Evolutionary conservation across 106 monocot species (phyloP), one percentile per base, ranked within the genome.

Genomic region (Alisma plantagoaquatica): DNA sequence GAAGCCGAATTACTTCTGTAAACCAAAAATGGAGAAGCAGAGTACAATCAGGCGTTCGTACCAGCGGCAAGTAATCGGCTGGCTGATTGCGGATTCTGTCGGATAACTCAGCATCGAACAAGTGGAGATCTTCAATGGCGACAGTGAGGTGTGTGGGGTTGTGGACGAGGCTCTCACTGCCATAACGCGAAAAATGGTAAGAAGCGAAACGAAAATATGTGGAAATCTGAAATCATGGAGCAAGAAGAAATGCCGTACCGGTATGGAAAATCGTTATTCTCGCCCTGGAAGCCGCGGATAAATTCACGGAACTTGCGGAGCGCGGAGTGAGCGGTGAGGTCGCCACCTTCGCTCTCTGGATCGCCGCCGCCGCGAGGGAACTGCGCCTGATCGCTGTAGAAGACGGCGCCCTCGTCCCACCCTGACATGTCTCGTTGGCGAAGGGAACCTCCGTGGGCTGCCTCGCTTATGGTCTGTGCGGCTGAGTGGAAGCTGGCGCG

Each of bases 271-370:
- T 78, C 84, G 57, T 81, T 78, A 27, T 76, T 89, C 54, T 64
- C 66, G 65, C 73, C 78, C 14, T 66, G 73, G 76, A 96, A 96
- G 20, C 78, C 75, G 48, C 96, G 84, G 68, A 96, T 74, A 76
- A 96, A 96, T 76, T 96, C 96, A 70, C 84, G 81, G 78, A 96
- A 89, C 78, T 96, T 96, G 62, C 88, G 89, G 54, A 88, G 84
- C 51, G 84, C 84, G 47, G 96, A 54, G 70, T 96, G 96, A 73
- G 67, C 70, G 28, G 84, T 88, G 69, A 78, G 75, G 31, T 69
- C 64, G 54, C 74, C 73, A 48, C 65, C n/a, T n/a, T n/a, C 63
- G 57, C 60, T 47, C 32, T 83, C 76, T 12, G 83, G 77, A 50
- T 81, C 84, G 7, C 77, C 82, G 48, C 61, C 75, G 61, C 86